phyloP scores from a whole-genome alignment of 202 grass and related monocot species.

The Schoenoplectus tabernaemontani region DNA sequence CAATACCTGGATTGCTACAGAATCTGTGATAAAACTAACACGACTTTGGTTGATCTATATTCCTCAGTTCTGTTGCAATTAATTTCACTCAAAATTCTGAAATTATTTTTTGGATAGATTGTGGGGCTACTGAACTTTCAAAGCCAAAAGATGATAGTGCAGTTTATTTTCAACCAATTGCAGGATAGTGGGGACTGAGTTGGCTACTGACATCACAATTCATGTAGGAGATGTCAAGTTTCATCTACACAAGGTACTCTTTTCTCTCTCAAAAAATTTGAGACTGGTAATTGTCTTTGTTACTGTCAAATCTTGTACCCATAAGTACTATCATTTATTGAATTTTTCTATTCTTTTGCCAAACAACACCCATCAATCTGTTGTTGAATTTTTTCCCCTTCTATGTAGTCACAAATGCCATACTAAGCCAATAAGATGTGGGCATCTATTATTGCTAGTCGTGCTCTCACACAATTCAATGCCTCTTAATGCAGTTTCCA shows the following conservation, averaged over 20 bases:
- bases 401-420: neutral
- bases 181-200: slow-evolving; percentile 66
- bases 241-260: slow-evolving; percentile 82
- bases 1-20: neutral
- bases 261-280: neutral
- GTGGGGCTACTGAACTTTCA: neutral
- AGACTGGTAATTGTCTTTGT: neutral
- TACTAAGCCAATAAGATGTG: neutral
- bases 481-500: slow-evolving; percentile 51
- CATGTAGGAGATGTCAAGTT: slow-evolving; percentile 67
- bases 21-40: neutral
- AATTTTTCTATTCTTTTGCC: neutral
- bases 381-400: neutral
- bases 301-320: neutral
- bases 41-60: neutral
- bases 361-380: neutral
- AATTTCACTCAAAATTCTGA: neutral
- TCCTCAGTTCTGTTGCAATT: neutral
- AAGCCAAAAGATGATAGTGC: neutral
- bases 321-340: neutral
- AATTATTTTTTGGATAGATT: neutral
- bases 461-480: neutral
- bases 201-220: slow-evolving; percentile 66
- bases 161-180: slow-evolving; percentile 18
- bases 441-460: neutral